These are phyloP conservation scores for Metschnikowia santaceciliae DNA, from an alignment of 805 yeast genomes.

Conservation along the genomic window DNA sequence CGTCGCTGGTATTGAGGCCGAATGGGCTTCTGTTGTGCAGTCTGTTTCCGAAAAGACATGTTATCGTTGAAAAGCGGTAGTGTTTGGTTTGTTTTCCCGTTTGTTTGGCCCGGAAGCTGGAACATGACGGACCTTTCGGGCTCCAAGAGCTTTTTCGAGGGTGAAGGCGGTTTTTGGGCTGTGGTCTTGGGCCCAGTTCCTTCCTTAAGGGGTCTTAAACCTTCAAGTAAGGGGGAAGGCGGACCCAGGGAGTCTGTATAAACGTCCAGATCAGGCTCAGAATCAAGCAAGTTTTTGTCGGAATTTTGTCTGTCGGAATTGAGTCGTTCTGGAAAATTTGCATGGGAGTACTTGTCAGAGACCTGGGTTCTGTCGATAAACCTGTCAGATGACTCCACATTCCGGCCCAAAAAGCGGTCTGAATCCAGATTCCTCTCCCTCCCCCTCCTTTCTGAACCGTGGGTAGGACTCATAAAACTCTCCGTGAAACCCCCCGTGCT, in stretches of 20 bases:
- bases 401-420: background rate
- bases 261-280: conserved; percentile 34
- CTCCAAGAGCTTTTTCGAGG: background rate
- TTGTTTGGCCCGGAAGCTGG: conserved; percentile 5
- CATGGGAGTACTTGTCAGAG: background rate
- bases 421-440: background rate
- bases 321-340: background rate
- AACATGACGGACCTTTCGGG: conserved; percentile 10
- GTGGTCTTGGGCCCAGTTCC: background rate
- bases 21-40: background rate
- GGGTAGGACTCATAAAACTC: background rate
- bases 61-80: conserved; percentile 6
- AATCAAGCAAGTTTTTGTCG: conserved; percentile 24
- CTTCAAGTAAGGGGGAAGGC: conserved; percentile 14
- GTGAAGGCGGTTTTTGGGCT: background rate
- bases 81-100: background rate
- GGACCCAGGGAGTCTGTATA: conserved; percentile 21
- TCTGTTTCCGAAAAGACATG: conserved; percentile 2
- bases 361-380: too few relatives aligned
- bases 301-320: background rate
- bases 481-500: background rate
- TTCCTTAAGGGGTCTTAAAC: background rate
- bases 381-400: background rate
- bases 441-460: too few relatives aligned
- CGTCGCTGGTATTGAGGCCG: conserved; percentile 3